These are phyloP conservation scores for Sergeia podlipaevii DNA, from an alignment of 208 protist genomes.

Conservation along the genomic window DNA sequence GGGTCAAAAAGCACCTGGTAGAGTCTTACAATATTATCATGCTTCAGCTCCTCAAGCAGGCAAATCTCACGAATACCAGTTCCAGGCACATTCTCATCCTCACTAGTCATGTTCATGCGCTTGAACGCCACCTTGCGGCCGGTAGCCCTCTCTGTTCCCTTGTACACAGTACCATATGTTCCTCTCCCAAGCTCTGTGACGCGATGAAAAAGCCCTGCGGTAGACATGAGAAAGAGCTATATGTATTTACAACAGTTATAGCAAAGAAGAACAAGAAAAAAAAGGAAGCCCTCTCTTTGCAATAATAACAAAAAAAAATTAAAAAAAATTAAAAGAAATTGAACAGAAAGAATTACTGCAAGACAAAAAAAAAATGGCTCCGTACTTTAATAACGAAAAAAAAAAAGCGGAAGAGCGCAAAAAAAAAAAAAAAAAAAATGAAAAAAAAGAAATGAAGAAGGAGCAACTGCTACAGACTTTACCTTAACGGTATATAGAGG, in stretches of 20 bases:
- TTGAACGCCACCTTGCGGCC: conserved; percentile 86
- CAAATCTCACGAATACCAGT: conserved; percentile 92
- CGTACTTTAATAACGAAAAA: conserved; percentile 1
- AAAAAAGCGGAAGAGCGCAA: conserved; percentile 4
- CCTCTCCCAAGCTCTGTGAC: conserved; percentile 96
- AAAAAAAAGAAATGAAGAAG: too few relatives aligned
- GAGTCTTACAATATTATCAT: conserved; percentile 93
- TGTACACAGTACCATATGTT: conserved; percentile 98
- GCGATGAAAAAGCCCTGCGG: conserved; percentile 80
- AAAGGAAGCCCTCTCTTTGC: too few relatives aligned
- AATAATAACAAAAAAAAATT: conserved; percentile 5
- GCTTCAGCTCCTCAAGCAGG: conserved; percentile 94
- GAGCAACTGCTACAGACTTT: too few relatives aligned
- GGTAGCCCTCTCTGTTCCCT: conserved; percentile 85
- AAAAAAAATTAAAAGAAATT: conserved; percentile 14
- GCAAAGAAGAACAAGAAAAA: conserved; percentile 1
- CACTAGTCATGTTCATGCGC: conserved; percentile 75
- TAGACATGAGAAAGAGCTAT: conserved; percentile 47
- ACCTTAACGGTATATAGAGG: too few relatives aligned
- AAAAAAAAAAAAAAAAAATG: background rate
- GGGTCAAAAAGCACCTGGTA: conserved; percentile 96
- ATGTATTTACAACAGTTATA: background rate
- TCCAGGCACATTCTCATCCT: conserved; percentile 89
- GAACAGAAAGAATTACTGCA: background rate
- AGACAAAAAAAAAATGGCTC: background rate